Conservation (phyloP, 2,329 filamentous ascomycete genomes). For the Leptographium galeiforme region DNA sequence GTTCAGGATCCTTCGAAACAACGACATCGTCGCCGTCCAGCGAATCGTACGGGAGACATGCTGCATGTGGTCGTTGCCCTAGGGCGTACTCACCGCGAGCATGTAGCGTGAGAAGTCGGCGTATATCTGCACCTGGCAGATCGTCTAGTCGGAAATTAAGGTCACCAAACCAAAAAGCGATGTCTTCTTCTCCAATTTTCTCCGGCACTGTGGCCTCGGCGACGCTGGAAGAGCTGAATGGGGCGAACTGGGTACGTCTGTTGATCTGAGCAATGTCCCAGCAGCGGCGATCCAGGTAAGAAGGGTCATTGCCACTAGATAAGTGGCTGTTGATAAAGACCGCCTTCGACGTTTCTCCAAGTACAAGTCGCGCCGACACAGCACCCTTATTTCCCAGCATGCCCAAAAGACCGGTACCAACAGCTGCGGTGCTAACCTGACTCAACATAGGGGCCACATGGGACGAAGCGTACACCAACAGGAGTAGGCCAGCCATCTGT, state of each 20-base stretch:
- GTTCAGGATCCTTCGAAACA: conserved; percentile 25
- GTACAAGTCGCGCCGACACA: conserved; percentile 63
- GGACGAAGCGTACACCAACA: conserved; percentile 77
- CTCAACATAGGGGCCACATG: conserved; percentile 60
- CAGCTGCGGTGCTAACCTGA: conserved; percentile 66
- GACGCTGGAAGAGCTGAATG: conserved; percentile 50
- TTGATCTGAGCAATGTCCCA: conserved; percentile 80
- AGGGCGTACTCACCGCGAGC: conserved; percentile 63
- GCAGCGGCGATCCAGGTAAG: conserved; percentile 67
- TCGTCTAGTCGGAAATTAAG: conserved; percentile 87
- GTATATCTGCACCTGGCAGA: conserved; percentile 80
- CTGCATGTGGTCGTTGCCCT: conserved; percentile 20
- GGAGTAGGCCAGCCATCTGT: conserved; percentile 73
- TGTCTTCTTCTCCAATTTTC: conserved; percentile 77
- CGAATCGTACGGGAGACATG: conserved; percentile 15
- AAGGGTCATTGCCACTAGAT: conserved; percentile 69
- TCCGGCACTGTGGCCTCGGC: conserved; percentile 47
- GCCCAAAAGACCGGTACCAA: conserved; percentile 81
- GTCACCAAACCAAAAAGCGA: conserved; percentile 93
- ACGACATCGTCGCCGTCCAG: conserved; percentile 38
- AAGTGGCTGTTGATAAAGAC: conserved; percentile 89
- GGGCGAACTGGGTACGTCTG: conserved; percentile 62
- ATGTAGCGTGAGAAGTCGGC: conserved; percentile 70
- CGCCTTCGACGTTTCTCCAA: conserved; percentile 80
- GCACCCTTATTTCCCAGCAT: conserved; percentile 97